Conservation (phyloP, 2,329 filamentous ascomycete species). For the Fusarium dimerum region DNA sequence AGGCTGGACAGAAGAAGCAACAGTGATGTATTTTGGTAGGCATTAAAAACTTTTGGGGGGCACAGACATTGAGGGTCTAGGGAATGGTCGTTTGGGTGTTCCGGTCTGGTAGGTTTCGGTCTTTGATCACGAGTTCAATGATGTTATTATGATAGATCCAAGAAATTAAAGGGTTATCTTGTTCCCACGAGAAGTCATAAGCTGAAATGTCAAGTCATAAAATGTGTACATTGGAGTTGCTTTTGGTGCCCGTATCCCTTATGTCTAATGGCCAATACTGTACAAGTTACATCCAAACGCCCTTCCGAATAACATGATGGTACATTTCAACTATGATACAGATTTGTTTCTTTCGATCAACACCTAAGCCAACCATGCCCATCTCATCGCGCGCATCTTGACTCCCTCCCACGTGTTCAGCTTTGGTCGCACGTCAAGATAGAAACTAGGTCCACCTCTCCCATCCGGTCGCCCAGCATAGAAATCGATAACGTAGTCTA, state of each 20-base stretch:
- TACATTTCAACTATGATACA: too few relatives aligned
- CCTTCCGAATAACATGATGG: conserved; percentile 16
- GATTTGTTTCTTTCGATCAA: background rate
- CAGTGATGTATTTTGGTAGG: background rate
- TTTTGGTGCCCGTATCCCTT: conserved; percentile 4
- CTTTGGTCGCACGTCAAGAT: conserved; percentile 68
- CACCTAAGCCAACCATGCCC: conserved; percentile 48
- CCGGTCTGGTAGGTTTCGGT: too few relatives aligned
- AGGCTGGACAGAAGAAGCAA: conserved; percentile 27
- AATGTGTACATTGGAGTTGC: conserved; percentile 24
- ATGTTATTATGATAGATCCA: background rate
- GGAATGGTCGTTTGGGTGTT: too few relatives aligned
- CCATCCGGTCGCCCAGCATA: conserved; percentile 69
- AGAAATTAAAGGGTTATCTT: background rate
- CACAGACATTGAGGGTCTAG: too few relatives aligned
- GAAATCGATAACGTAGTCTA: conserved; percentile 98
- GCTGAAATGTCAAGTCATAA: background rate
- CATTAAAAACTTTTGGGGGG: too few relatives aligned
- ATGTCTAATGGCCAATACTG: conserved; percentile 12
- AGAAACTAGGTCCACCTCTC: conserved; percentile 56
- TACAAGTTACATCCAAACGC: conserved; percentile 29
- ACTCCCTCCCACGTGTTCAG: conserved; percentile 67
- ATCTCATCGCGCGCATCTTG: conserved; percentile 62
- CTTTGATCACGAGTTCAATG: too few relatives aligned
- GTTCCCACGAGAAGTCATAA: conserved; percentile 1